Evolutionary conservation across 225 moss, liverwort and hornwort species (phyloP), one percentile per base, ranked within the genome.

Genomic region (Physcomitrellopsis africana): DNA sequence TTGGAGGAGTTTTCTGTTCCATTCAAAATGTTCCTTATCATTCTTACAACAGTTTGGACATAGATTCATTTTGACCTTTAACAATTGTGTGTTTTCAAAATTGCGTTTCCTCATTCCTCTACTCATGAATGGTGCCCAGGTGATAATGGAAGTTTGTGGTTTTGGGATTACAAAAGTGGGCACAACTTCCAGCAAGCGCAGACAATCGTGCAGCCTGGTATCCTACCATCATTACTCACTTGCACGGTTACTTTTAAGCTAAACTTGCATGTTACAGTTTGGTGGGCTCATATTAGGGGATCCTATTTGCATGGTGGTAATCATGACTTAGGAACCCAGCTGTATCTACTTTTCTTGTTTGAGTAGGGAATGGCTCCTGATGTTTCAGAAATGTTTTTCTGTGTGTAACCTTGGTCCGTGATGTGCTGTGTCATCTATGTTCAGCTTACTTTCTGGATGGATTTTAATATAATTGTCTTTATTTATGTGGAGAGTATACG

Each of bases 81-180:
- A 26, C 16, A 49, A 16, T 49, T 17, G 14, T 9, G 26, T 16
- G 26, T 66, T 45, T 22, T 19, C 13, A 46, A 10, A 47, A 43
- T 32, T 68, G 11, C 32, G 18, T 24, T 48, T 48, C 14, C 29
- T 68, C 32, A 69, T 69, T 4, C 27, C 27, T 14, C 8, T 49
- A 22, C 16, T 42, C 43, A 22, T 13, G 23, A 56, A 42, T 60
- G 60, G 7, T 69, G 32, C 49, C 49, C 87, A 92, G 92, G 89
- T 69, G 92, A 92, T 73, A 92, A 92, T 58, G 92, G 92, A 9
- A 92, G 92, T 77, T 67, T 89, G 51, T 92, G 92, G 89, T 92
- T 92, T 57, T 92, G 92, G 89, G 92, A 92, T 72, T 92, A 87
- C 78, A 92, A 92, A 69, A 89, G 92, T 77, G 89, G 92, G 49